Conservation (phyloP, 441 rosid species). For the Erodium texanum region DNA sequence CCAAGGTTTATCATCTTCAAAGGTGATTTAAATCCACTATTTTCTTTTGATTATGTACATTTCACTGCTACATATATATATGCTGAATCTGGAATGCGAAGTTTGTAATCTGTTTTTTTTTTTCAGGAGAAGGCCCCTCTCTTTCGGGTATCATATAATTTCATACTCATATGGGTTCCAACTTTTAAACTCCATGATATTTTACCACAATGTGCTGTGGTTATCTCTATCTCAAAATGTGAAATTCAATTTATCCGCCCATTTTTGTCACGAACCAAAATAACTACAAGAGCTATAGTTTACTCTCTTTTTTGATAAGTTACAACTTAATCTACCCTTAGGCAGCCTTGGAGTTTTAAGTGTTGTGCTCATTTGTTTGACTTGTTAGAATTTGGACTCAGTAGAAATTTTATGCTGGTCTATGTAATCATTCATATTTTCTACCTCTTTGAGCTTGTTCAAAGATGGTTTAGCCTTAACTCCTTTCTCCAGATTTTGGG, state of each 20-base stretch:
- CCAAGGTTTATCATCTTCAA: slow-evolving; percentile 52
- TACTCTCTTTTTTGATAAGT: no score
- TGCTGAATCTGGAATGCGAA: neutral
- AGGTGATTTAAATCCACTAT: slow-evolving; percentile 29
- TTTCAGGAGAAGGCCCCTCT: neutral
- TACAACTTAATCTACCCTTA: no score
- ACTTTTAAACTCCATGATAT: neutral
- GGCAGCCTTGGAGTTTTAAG: no score
- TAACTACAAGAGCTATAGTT: no score
- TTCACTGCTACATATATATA: neutral
- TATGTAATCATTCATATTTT: no score
- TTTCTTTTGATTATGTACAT: neutral
- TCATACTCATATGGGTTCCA: neutral
- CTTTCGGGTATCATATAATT: neutral
- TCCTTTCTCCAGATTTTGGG: no score
- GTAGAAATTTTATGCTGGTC: no score
- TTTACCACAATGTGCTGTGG: neutral
- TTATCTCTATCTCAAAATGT: neutral
- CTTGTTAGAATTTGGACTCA: no score
- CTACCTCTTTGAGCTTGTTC: no score
- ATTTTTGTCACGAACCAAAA: neutral
- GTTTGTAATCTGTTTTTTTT: neutral
- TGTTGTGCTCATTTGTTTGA: no score
- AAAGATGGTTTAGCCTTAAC: no score
- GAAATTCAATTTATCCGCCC: neutral